Percentiles rank a stretch among this genome's conserved stretches.
phyloP scores from a whole-genome alignment of 2,329 filamentous ascomycete genomes.

The Fusarium armeniacum region DNA sequence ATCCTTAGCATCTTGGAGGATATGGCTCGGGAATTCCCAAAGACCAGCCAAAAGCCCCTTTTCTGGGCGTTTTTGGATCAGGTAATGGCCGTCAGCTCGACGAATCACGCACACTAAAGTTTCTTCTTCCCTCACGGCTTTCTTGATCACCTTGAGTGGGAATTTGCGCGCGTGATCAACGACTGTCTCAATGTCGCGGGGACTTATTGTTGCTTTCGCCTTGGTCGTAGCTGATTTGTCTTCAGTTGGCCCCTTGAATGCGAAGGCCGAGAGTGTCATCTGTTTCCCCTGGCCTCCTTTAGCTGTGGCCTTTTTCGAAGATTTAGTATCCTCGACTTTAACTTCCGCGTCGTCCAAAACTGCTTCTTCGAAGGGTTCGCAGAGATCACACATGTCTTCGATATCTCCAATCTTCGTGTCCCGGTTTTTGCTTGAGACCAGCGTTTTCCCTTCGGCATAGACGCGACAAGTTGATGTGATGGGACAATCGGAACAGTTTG shows the following conservation, averaged over 20 bases:
- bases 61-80: conserved; percentile 65
- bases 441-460: conserved; percentile 61
- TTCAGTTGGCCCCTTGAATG: conserved; percentile 48
- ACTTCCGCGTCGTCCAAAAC: conserved; percentile 42
- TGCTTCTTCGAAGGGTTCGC: conserved; percentile 61
- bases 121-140: conserved; percentile 65
- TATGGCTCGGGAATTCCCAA: conserved; percentile 68
- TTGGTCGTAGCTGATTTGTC: conserved; percentile 28
- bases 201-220: conserved; percentile 14
- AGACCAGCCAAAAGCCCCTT: conserved; percentile 68
- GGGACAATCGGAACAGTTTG: conserved; percentile 67
- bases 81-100: conserved; percentile 59
- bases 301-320: conserved; percentile 29
- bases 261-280: conserved; percentile 55
- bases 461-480: conserved; percentile 66
- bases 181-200: conserved; percentile 54
- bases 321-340: conserved; percentile 14
- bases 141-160: conserved; percentile 66
- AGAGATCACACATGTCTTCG: conserved; percentile 65
- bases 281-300: conserved; percentile 42
- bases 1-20: conserved; percentile 48
- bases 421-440: conserved; percentile 44
- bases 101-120: conserved; percentile 68
- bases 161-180: conserved; percentile 64
- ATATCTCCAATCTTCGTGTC: conserved; percentile 58